Base-by-base conservation (phyloP, 495 filamentous ascomycete species). In the Trichoderma gamsii region DNA sequence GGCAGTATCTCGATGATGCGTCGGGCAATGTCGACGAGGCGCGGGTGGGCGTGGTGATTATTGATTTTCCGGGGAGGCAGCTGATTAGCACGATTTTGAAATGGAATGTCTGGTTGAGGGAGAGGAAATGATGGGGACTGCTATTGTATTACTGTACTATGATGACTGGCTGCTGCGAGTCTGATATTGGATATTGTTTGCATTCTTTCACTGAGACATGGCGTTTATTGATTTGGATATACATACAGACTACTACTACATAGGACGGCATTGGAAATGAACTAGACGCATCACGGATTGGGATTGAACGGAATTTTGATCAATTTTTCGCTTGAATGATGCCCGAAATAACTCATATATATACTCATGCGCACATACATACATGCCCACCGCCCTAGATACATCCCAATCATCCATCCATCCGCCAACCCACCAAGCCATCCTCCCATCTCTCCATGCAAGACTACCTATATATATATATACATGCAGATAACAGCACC, bases 51-150 rank as follows among this genome's bases (percentile, higher is more conserved):
- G 67, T 74, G 29, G 69, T 74, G 2, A 74, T 74, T 68, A 56
- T 72, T 3, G 72, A 74, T 66, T 74, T 74, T 32, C 72, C 71
- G 11, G 72, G 72, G 16, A 49, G 61, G 67, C 61, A 67, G 41
- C 66, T 74, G 56, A 71, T 74, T 29, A 21, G 61, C 27, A 51
- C 61, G 41, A 41, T 74, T 4, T 25, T 74, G 49, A 49, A 7
- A 8, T 59, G 68, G 68, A 69, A 69, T 66, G 23, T 8, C 12
- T 38, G 52, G 51, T 13, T 51, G 66, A 23, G 16, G 27, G n/a
- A 15, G 38, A 67, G 16, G 46, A 51, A 46, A 46, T 41, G 41
- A 29, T 29, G 29, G 29, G 29, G 29, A 41, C 9, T 16, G 3
- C 15, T n/a, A 16, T 9, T 59, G 23, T 59, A 49, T 12, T 49